These are phyloP conservation scores for Conoideocrella luteorostrata DNA, from an alignment of 2,329 filamentous ascomycete genomes.

Conservation along the genomic window DNA sequence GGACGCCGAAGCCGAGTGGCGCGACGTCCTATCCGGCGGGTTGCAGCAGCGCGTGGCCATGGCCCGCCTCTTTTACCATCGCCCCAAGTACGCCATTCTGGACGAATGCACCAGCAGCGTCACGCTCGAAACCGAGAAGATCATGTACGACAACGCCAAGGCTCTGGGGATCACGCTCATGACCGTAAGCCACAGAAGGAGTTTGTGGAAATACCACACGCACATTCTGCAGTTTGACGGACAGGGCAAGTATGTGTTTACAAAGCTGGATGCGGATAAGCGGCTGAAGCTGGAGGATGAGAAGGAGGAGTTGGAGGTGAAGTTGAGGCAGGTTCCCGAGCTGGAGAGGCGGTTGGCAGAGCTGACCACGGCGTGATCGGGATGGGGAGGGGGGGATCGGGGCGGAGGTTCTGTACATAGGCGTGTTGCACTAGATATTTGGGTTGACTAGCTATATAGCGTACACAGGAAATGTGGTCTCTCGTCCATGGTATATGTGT, in stretches of 20 bases:
- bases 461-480: too few species aligned
- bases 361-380: conserved; percentile 42
- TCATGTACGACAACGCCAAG: conserved; percentile 98
- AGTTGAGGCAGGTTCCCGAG: conserved; percentile 79
- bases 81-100: conserved; percentile 86
- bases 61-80: conserved; percentile 91
- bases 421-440: too few species aligned
- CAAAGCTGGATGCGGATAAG: conserved; percentile 78
- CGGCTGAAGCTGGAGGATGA: conserved; percentile 87
- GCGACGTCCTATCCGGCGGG: conserved; percentile 85
- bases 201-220: conserved; percentile 93
- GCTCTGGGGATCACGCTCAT: conserved; percentile 86
- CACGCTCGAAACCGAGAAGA: conserved; percentile 88
- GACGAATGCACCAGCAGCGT: conserved; percentile 95
- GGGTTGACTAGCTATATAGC: too few species aligned
- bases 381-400: background rate
- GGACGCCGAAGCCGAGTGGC: conserved; percentile 95
- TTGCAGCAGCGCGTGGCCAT: conserved; percentile 95
- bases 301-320: conserved; percentile 85
- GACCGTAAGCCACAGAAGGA: conserved; percentile 88
- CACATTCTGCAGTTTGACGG: conserved; percentile 96
- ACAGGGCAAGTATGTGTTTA: conserved; percentile 86
- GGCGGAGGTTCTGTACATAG: too few species aligned
- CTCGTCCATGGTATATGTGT: too few species aligned
- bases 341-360: conserved; percentile 80